Base-by-base conservation (phyloP, 306 rosid species). In the Carpinus fangiana region DNA sequence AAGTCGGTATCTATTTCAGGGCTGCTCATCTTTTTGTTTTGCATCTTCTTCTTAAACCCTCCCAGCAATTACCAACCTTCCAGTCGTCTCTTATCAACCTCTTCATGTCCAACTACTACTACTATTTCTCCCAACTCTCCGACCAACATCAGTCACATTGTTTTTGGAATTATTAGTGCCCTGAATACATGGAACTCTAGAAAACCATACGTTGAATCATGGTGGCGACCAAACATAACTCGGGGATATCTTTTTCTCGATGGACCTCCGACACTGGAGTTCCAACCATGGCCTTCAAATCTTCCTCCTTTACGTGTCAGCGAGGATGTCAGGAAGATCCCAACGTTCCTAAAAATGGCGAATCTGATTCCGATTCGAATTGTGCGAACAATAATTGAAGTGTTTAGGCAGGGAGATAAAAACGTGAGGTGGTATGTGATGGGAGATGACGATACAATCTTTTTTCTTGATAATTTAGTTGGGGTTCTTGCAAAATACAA, bases 361-460 rank as follows among this genome's bases (percentile, higher is more conserved):
- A 74, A 12, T 28, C 81, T 73, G 0, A 13, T 57, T 18, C 88
- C 83, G 52, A 61, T 75, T 31, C 78, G 87, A 31, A 85, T 87
- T 5, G 78, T 82, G 0, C 73, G 75, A 4, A 73, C 87, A 0
- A 46, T 89, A 16, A 4, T 78, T 78, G 90, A 89, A 61, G 66
- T 78, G 0, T 82, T 74, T 2, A 64, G 76, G 56, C 46, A 87
- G 23, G 80, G 84, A 5, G 88, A 84, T 28, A 26, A 70, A 26
- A 38, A 61, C 21, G 82, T 78, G 55, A 87, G 86, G 66, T 87
- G 93, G 93, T 89, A 68, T 14, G 91, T 87, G 1, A 81, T 82
- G 88, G 71, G 83, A 0, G 93, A 89, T 28, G 91, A 85, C 36
- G 91, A 87, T 64, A 89, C 87, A 0, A 28, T 87, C 3, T 8